Base-by-base conservation (phyloP, 164 flowering plant genomes). In the Chimonanthus salicifolius region DNA sequence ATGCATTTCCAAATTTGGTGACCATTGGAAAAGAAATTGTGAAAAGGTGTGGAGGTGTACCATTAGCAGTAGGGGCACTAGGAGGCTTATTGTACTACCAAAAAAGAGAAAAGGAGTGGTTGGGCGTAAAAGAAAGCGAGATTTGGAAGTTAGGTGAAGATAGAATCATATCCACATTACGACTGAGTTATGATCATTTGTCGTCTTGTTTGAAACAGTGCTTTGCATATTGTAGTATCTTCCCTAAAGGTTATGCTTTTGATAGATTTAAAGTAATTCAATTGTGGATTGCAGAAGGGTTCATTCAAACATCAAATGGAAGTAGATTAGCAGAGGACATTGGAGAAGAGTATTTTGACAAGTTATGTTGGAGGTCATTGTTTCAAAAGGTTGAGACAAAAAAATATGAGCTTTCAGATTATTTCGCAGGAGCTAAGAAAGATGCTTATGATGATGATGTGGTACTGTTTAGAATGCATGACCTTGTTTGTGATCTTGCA, bases 191-290 rank as follows among this genome's bases (percentile, higher is more conserved):
- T 8, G 6, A 65, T 43, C 46, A 43, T 11, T 44, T 65, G 15
- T 73, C 78, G 13, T 67, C 71, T n/a, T 69, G 15, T 49, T 58
- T 78, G 54, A 78, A 60, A 65, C 70, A 16, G 33, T 71, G 78
- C 54, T 72, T 79, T 62, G 51, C 64, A 15, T 79, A 64, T 65
- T 79, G 78, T 65, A 64, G 70, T 3, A 15, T 79, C 8, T 79
- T 64, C 47, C 74, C 68, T 1, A 79, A 79, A 65, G 69, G 58
- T 44, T 8, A 58, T 48, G 18, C 0, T 0, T 68, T 79, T 18
- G 18, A 21, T 7, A 70, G 65, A 43, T 63, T 70, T n/a, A 10
- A 43, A 4, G 20, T 79, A 47, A 51, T 79, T 3, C 62, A 69
- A 45, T n/a, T 75, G 47, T 76, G 78, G 81, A 67, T 73, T 5